Evolutionary conservation across 805 yeast genomes (phyloP), one percentile per base, ranked within the genome.

Genomic region (Ascoidea rubescens): DNA sequence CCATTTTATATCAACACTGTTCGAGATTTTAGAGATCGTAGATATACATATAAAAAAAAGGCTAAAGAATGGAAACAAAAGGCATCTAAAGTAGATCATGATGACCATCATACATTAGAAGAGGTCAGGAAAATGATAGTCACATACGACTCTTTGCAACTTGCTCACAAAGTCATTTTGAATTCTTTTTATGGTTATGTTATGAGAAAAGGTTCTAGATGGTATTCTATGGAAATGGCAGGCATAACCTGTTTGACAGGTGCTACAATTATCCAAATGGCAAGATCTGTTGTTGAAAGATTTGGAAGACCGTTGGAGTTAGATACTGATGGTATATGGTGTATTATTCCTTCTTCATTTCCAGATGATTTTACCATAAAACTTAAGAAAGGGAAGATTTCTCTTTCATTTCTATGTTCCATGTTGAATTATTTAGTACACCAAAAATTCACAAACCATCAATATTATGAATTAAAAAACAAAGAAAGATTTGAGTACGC

Each of bases 161-260:
- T 93, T 57, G 99, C 99, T 0, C 98, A 93, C 66, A 93, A 93
- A 62, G 97, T 91, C 62, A 93, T 93, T 68, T 74, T 93, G 61
- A 93, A 93, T 63, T 91, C 98, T 0, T 93, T 93, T 64, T 93
- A 93, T 61, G 99, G 99, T 50, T 93, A 93, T 62, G 99, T 93
- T 12, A 93, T 93, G 99, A 79, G 99, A 67, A 93, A 93, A 62
- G 99, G 99, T 45, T 93, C 99, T 0, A 76, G 99, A 55, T 93
- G 99, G 99, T 93, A 90, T 62, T 93, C 99, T 0, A 89, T 93
- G 93, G 99, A 93, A 66, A 93, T 95, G 99, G 99, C 99, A 0
- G 99, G 99, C 56, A 93, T 93, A 17, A 93, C 99, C 0, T 95
- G 99, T 74, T 73, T 90, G 49, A 93, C 99, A 0, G 99, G 99